These are phyloP conservation scores for Carnegiea gigantea DNA, from an alignment of 179 eudicot genomes.

Conservation along the genomic window DNA sequence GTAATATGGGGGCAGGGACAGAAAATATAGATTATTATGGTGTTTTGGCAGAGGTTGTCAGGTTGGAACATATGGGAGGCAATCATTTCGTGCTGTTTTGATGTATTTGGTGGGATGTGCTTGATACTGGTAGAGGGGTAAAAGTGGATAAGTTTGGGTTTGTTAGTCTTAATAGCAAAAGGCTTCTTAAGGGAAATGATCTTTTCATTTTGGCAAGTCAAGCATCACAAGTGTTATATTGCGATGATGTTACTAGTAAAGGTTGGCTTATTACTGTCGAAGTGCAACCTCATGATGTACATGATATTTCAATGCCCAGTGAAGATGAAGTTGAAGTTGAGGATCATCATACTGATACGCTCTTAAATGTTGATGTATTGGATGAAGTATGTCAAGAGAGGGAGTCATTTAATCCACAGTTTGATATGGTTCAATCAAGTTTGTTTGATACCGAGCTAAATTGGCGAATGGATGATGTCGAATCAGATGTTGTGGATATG, in stretches of 20 bases:
- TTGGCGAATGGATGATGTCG: too few species aligned
- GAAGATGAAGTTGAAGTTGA: not conserved
- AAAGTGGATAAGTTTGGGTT: too few species aligned
- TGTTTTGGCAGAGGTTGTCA: not conserved
- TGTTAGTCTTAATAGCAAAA: too few species aligned
- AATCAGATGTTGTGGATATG: too few species aligned
- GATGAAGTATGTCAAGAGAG: not conserved
- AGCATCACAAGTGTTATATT: not conserved
- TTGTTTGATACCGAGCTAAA: too few species aligned
- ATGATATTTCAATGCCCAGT: not conserved
- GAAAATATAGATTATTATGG: not conserved
- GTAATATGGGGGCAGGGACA: not conserved
- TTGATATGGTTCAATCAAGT: not conserved
- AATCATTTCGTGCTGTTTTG: not conserved
- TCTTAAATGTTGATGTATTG: too few species aligned
- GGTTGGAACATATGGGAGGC: not conserved
- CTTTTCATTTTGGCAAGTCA: not conserved
- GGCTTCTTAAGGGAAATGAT: not conserved
- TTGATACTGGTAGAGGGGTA: not conserved
- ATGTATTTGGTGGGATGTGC: not conserved
- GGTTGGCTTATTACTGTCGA: not conserved
- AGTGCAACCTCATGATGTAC: not conserved
- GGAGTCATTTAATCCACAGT: not conserved
- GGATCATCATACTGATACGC: not conserved
- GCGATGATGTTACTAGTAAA: not conserved